These are phyloP conservation scores for Gentiana dahurica DNA, from an alignment of 257 asterid species.

Conservation along the genomic window DNA sequence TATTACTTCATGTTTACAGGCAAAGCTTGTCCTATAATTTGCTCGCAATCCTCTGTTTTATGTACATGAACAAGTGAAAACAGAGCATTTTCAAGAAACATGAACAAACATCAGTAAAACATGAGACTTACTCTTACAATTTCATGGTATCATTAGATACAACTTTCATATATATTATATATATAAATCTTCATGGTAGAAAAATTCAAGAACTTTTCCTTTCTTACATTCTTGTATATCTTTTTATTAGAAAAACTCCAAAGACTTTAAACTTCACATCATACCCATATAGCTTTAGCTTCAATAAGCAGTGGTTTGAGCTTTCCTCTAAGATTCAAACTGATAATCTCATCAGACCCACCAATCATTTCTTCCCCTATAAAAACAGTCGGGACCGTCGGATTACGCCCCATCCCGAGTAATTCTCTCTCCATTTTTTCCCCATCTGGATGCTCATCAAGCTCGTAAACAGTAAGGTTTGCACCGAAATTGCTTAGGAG, in stretches of 20 bases:
- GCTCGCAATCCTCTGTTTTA: too few species aligned
- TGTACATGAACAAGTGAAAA: too few species aligned
- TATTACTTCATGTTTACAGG: too few species aligned
- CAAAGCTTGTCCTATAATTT: too few species aligned
- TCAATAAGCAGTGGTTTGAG: constrained; percentile 20
- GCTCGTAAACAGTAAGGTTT: constrained; percentile 21
- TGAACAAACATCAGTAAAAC: too few species aligned
- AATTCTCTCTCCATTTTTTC: constrained; percentile 20
- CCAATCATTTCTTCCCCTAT: constrained; percentile 22
- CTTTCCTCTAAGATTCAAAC: constrained; percentile 19
- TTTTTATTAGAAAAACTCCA: background rate
- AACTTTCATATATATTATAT: background rate
- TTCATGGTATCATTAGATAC: background rate
- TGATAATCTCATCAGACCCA: constrained; percentile 22
- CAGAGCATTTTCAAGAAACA: too few species aligned
- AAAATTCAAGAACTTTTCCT: background rate
- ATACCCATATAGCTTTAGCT: constrained; percentile 29
- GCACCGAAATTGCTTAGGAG: constrained; percentile 25
- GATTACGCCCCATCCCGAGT: constrained; percentile 11
- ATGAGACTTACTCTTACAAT: too few species aligned
- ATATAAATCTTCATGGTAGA: background rate
- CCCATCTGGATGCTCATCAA: constrained; percentile 23
- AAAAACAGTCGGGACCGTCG: constrained; percentile 24
- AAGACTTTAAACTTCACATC: background rate
- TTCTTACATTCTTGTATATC: too few species aligned